Base-by-base conservation (phyloP, 1,139 yeast species). In the Geotrichum candidum region DNA sequence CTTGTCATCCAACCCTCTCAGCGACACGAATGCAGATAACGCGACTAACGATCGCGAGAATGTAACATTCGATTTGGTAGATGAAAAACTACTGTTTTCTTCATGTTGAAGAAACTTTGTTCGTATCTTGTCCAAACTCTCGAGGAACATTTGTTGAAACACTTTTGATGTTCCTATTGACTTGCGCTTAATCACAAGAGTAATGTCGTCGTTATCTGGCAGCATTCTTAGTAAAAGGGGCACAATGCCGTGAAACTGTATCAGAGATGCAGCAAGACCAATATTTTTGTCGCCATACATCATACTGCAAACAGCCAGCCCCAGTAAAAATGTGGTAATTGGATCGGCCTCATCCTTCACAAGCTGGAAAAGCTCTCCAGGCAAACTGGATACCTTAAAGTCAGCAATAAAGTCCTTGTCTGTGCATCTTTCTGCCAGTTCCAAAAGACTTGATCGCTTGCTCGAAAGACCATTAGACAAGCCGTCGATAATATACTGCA, bases 401-500 rank as follows among this genome's bases (percentile, higher is more conserved):
- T 66, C 65, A 25, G 62, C 63, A 0, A 65, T 61, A 65, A 74
- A 74, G 0, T 66, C 70, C 5, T 60, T 62, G 35, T 72, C 73
- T 33, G 65, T 59, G 23, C 71, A 65, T 35, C 65, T 68, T 55
- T 68, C 61, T 0, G 73, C 70, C n/a, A 75, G 63, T 13, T 74
- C 76, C 2, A 74, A 51, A 7, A 75, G 50, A 1, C 69, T 65
- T 1, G 66, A 59, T 41, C 66, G 58, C 50, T 59, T 57, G 31
- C n/a, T 66, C 11, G 58, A 67, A 50, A 59, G 58, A 35, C 46
- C 64, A 18, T 65, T 56, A 51, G 66, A 60, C 7, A 77, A 65
- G 0, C 79, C 78, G n/a, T 77, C 80, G 31, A 77, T 61, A 18
- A 76, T 64, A 58, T 76, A 77, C 57, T 70, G 74, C 56, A 75